Conservation (phyloP, 805 yeast species). For the Candida verbasci region DNA sequence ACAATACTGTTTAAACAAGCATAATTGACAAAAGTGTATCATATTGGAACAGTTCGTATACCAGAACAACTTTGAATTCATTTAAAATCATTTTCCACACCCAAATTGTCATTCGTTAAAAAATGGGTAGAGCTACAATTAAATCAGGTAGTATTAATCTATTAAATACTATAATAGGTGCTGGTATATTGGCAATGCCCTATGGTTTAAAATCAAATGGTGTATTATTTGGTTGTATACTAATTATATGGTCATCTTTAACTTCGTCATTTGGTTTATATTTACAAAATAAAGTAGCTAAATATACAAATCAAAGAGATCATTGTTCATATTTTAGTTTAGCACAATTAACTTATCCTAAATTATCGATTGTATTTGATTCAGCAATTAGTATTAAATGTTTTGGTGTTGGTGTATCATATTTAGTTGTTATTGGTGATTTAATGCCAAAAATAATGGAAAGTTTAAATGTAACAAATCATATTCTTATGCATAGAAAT, state of each 20-base stretch:
- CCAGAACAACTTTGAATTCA: no score
- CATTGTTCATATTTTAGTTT: conserved; percentile 43
- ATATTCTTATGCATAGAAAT: conserved; percentile 31
- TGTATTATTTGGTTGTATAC: conserved; percentile 36
- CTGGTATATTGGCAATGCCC: conserved; percentile 72
- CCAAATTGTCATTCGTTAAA: neutral
- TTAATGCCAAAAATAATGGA: conserved; percentile 59
- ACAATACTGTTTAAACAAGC: no score
- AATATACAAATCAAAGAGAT: conserved; percentile 38
- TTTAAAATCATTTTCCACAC: no score
- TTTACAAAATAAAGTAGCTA: conserved; percentile 55
- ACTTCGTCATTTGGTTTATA: conserved; percentile 58
- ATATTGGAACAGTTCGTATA: no score
- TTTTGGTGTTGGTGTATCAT: conserved; percentile 72
- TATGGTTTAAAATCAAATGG: conserved; percentile 56
- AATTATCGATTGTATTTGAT: conserved; percentile 66
- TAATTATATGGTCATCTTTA: conserved; percentile 38
- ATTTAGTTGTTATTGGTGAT: conserved; percentile 73
- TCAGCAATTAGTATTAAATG: conserved; percentile 72
- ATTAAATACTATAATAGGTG: conserved; percentile 56
- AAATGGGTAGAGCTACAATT: conserved; percentile 33
- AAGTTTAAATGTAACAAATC: conserved; percentile 22
- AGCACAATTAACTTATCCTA: conserved; percentile 62
- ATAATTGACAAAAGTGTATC: no score
- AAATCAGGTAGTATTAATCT: conserved; percentile 49